Evolutionary conservation across 139 green algal species (phyloP).

Genomic region (Coccomyxa sp.): DNA sequence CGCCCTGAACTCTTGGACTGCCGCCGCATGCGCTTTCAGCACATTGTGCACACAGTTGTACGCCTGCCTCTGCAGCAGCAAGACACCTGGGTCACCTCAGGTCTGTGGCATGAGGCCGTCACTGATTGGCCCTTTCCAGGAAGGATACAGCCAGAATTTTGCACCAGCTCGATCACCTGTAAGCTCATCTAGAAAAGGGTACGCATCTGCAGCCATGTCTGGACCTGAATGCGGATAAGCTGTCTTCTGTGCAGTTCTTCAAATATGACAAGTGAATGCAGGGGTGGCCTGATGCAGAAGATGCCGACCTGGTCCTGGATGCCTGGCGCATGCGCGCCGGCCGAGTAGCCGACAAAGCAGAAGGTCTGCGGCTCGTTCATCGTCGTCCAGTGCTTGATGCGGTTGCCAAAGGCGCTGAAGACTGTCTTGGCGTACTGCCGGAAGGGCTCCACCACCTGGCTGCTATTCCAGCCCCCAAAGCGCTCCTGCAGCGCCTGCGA

Average conservation of each 20-base stretch:
- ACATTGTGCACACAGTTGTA: conserved; percentile 33
- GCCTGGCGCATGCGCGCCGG: conserved; percentile 8
- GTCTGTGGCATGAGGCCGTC: background rate
- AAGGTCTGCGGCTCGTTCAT: conserved; percentile 37
- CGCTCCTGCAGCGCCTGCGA: conserved; percentile 25
- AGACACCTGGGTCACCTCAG: background rate
- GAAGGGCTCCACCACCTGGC: conserved; percentile 29
- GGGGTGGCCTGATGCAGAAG: background rate
- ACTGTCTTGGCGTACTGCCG: conserved; percentile 28
- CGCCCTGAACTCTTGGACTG: conserved; percentile 17
- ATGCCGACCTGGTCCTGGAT: background rate
- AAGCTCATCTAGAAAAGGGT: background rate
- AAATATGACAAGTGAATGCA: background rate
- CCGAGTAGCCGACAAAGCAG: conserved; percentile 9
- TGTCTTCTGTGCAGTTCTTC: background rate
- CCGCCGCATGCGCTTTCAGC: conserved; percentile 34
- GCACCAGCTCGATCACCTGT: background rate
- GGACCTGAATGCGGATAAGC: too few species aligned
- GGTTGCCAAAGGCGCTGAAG: conserved; percentile 31
- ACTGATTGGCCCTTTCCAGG: background rate
- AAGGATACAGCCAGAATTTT: too few species aligned
- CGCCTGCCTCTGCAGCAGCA: conserved; percentile 12
- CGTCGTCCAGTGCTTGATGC: conserved; percentile 39
- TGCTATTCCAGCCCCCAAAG: conserved; percentile 27
- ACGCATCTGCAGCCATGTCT: background rate